Base-by-base conservation (phyloP, 1,284 basidiomycete species). In the Singerocomus inundabilis region DNA sequence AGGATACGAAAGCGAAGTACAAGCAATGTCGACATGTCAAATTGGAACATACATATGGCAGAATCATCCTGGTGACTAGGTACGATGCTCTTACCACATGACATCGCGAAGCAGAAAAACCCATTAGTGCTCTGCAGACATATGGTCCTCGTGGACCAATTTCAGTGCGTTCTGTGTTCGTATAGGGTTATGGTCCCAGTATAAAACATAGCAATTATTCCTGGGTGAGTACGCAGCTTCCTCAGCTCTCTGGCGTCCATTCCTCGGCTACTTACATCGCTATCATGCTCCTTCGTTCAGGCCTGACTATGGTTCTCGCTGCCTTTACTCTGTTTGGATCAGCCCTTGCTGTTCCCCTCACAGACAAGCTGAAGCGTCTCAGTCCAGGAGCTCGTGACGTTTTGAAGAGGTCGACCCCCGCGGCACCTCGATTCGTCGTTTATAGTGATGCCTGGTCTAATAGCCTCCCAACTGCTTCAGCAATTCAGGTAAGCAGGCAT, bases 361-460 rank as follows among this genome's bases (percentile, higher is more conserved):
- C 4, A 12, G 52, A 56, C 7, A 56, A 45, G 42, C 39, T 56
- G 15, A 31, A 10, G 18, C 16, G 21, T 7, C 48, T 58, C 16
- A 47, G 47, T 31, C 53, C 42, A 1, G 35, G 16, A 3, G 52
- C 55, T 30, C 56, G 46, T 30, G 53, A 47, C 10, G 24, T 56
- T 15, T 16, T 56, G 25, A 58, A 58, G 42, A 46, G 37, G 34
- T 41, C 56, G 2, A 47, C 54, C 3, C 57, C 57, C 16, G 48
- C 51, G 6, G 54, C 69, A 2, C 75, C 77, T 29, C 72, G 71
- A 49, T 79, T 71, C 41, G 70, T 75, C 16, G 62, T 70, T 6
- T 77, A 78, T 57, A 66, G 66, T 43, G 74, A 78, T 58, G 56
- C 68, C 46, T 75, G 63, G 57, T 64, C 72, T 4, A 61, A 63